Evolutionary conservation across 306 rosid genomes (phyloP).

Genomic region (Begonia loranthoides): DNA sequence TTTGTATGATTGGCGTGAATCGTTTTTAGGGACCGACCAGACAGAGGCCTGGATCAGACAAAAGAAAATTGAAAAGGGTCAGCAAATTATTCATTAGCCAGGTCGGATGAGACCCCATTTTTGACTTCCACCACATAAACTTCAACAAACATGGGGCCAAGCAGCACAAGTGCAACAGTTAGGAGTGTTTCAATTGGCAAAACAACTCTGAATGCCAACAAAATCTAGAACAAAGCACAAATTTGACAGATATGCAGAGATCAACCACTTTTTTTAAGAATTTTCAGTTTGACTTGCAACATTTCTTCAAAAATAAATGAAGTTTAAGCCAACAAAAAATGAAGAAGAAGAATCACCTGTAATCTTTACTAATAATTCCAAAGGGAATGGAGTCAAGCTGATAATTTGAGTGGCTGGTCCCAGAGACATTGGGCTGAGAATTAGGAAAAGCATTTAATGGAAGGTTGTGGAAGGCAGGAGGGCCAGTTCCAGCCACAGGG

Average conservation of each 20-base stretch:
- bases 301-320: no score
- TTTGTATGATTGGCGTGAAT: not conserved
- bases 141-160: constrained; percentile 14
- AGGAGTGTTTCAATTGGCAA: no score
- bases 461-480: constrained; percentile 35
- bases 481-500: constrained; percentile 21
- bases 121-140: constrained; percentile 13
- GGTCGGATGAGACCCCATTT: constrained; percentile 8
- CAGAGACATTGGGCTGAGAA: constrained; percentile 33
- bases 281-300: not conserved
- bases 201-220: not conserved
- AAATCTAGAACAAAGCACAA: constrained; percentile 1
- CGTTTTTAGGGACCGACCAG: constrained; percentile 15
- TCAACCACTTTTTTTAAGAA: not conserved
- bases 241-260: not conserved
- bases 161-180: constrained; percentile 7
- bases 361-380: constrained; percentile 54
- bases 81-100: constrained; percentile 14
- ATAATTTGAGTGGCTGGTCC: constrained; percentile 30
- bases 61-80: constrained; percentile 10
- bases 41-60: constrained; percentile 5
- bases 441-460: constrained; percentile 46
- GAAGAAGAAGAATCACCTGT: constrained; percentile 25
- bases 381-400: constrained; percentile 43
- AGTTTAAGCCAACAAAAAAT: no score